Conservation (phyloP, 2,329 filamentous ascomycete species). For the Phyllosticta citribraziliensis region DNA sequence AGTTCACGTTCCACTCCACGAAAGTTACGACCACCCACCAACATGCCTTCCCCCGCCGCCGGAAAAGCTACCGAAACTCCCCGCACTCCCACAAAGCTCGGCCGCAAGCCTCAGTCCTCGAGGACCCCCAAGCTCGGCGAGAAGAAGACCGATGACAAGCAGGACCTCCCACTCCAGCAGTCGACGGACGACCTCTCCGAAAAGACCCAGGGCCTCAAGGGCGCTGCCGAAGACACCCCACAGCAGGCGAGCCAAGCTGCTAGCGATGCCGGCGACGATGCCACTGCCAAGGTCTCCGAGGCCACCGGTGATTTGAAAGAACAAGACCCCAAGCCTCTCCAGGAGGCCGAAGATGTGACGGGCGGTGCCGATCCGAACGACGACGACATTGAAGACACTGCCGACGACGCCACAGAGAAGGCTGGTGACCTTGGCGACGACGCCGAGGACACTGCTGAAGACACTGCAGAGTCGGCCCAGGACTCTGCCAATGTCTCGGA, state of each 20-base stretch:
- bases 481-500: slow-evolving; percentile 12
- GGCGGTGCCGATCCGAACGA: slow-evolving; percentile 25
- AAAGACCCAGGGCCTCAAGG: slow-evolving; percentile 20
- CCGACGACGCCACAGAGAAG: slow-evolving; percentile 36
- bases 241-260: slow-evolving; percentile 24
- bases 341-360: slow-evolving; percentile 26
- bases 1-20: slow-evolving; percentile 17
- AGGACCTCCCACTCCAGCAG: slow-evolving; percentile 22
- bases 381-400: slow-evolving; percentile 29
- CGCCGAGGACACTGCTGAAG: slow-evolving; percentile 21
- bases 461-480: slow-evolving; percentile 4
- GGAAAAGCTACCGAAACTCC: slow-evolving; percentile 37
- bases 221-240: slow-evolving; percentile 22
- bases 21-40: slow-evolving; percentile 11
- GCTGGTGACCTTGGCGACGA: slow-evolving; percentile 27
- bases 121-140: slow-evolving; percentile 34
- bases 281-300: slow-evolving; percentile 39
- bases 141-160: slow-evolving; percentile 20
- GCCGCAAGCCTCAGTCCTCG: slow-evolving; percentile 31
- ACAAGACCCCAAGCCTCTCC: slow-evolving; percentile 37
- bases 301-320: slow-evolving; percentile 36
- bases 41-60: slow-evolving; percentile 43
- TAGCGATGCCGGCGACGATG: slow-evolving; percentile 23
- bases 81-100: slow-evolving; percentile 43
- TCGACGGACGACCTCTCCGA: slow-evolving; percentile 23